Evolutionary conservation across 2,329 filamentous ascomycete genomes (phyloP).

Genomic region (Aotearoamyces nothofagi): DNA sequence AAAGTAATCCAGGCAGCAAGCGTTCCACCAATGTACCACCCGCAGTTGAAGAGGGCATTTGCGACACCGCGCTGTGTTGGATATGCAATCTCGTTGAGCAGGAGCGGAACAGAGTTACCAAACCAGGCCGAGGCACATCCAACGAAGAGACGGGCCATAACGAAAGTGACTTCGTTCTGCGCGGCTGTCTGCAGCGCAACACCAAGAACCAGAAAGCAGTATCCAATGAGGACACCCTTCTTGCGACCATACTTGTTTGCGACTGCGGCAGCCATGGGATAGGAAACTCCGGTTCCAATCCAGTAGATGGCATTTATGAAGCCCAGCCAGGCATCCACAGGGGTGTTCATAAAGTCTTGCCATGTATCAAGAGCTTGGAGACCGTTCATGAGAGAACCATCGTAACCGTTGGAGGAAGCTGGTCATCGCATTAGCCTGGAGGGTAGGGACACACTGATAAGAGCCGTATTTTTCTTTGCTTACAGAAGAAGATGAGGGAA

Average conservation of each 20-base stretch:
- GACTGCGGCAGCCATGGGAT: conserved; percentile 22
- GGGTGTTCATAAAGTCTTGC: conserved; percentile 19
- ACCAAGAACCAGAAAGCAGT: conserved; percentile 21
- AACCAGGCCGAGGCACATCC: conserved; percentile 21
- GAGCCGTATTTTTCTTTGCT: no score
- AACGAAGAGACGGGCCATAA: conserved; percentile 23
- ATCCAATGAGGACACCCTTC: conserved; percentile 14
- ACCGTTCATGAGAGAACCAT: conserved; percentile 19
- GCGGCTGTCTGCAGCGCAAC: conserved; percentile 23
- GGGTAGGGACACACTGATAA: no score
- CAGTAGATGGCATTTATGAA: conserved; percentile 18
- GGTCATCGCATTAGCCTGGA: no score
- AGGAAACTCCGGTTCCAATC: conserved; percentile 18
- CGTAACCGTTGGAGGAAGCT: conserved; percentile 21
- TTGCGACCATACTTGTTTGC: conserved; percentile 18
- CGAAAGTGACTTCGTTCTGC: conserved; percentile 25
- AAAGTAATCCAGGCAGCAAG: conserved; percentile 30
- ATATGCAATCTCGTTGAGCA: conserved; percentile 30
- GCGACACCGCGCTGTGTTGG: conserved; percentile 31
- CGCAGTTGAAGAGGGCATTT: conserved; percentile 30
- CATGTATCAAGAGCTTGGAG: conserved; percentile 23
- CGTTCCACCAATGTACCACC: conserved; percentile 29
- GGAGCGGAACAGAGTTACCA: conserved; percentile 16
- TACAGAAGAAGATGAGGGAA: no score
- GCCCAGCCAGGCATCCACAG: conserved; percentile 18